Evolutionary conservation across 495 filamentous ascomycete genomes (phyloP), one percentile per base, ranked within the genome.

Genomic region (Daldinia bambusicola): DNA sequence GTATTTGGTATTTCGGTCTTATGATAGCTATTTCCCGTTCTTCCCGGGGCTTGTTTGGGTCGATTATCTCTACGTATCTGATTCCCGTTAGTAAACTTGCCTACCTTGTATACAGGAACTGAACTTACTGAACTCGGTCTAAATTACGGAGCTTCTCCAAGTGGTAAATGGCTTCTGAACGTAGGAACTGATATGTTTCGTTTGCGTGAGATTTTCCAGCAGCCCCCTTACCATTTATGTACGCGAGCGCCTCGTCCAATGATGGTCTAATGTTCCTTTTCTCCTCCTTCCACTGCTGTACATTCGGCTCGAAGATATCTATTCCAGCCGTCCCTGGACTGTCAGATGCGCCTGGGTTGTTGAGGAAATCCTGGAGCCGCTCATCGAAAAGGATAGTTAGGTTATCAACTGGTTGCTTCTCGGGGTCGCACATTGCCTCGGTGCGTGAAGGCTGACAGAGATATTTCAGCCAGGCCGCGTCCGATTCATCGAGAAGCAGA

Each of bases 401-500:
- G 43, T 77, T 77, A 3, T 76, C 34, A 1, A 36, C 8, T 4
- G 67, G 70, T 14, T 40, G 56, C 13, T 64, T 51, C 1, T 45
- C 16, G 9, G 74, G 68, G 50, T 74, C 56, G 14, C 63, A 67
- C 74, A 74, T 76, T 10, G 31, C 14, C 3, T n/a, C 2, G 14
- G 61, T 74, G 34, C 66, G 51, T 14, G 75, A 76, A 2, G 75
- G 71, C 52, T 70, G 55, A 38, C 74, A 74, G 26, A 77, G 66
- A 55, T 67, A 74, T 43, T 63, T 67, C 26, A 77, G 30, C 75
- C 75, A 77, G n/a, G 63, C 66, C 38, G 72, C 66, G 26, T 77
- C 75, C 10, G 18, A 12, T 20, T 77, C 75, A 56, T 74, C 74
- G 12, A 74, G 16, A 10, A 76, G 66, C 34, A 58, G 45, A 20